Evolutionary conservation across 1,284 basidiomycete genomes (phyloP).

Genomic region (Leccinum cinnamomeum): DNA sequence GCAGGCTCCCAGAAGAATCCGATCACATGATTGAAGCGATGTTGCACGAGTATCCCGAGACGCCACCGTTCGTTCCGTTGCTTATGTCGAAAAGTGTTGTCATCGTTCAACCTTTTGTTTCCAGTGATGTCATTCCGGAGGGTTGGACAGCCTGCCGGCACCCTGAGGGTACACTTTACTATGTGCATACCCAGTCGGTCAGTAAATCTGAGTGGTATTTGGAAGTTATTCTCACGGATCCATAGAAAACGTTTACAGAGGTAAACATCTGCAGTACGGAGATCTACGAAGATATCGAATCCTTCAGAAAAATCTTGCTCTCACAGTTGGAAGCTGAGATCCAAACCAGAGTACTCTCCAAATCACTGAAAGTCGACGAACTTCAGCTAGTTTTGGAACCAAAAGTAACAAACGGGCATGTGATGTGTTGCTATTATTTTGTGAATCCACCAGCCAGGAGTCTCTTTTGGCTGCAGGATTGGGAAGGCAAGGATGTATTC

Average conservation of each 20-base stretch:
- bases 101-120: not conserved
- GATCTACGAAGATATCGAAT: conserved; percentile 25
- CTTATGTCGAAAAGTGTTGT: not conserved
- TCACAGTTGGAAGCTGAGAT: conserved; percentile 15
- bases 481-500: conserved; percentile 22
- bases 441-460: conserved; percentile 27
- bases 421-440: conserved; percentile 34
- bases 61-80: conserved; percentile 20
- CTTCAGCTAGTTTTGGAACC: conserved; percentile 35
- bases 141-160: conserved; percentile 29
- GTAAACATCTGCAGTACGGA: conserved; percentile 21
- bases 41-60: conserved; percentile 17
- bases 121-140: conserved; percentile 8
- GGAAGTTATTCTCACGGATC: not conserved
- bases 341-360: not conserved
- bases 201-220: conserved; percentile 10
- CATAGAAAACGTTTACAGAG: conserved; percentile 36
- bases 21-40: conserved; percentile 20
- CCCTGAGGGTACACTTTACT: conserved; percentile 34
- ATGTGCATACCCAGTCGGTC: conserved; percentile 29
- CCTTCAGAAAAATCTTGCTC: conserved; percentile 19
- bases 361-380: conserved; percentile 17
- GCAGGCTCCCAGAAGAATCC: conserved; percentile 3
- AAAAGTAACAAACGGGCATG: not conserved
- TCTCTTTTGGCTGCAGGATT: conserved; percentile 34